Percentiles rank a stretch among this genome's conserved stretches.
Conservation (phyloP, 768 basidiomycete species). For the Boletus tomentosulus region DNA sequence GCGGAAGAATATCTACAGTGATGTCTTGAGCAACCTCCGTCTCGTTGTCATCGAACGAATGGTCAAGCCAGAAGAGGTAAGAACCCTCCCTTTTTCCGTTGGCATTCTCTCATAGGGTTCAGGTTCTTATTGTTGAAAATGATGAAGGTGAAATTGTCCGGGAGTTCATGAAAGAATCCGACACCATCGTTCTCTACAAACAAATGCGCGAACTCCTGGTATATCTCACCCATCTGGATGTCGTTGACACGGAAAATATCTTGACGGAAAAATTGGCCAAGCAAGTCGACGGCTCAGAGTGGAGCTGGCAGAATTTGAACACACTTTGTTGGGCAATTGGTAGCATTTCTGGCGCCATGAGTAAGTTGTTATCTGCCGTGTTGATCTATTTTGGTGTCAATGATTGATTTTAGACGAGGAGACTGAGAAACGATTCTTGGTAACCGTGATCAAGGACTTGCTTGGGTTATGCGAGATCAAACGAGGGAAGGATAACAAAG, state of each 20-base stretch:
- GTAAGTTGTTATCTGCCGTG: slow-evolving; percentile 44
- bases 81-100: slow-evolving; percentile 14
- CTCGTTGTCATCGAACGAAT: slow-evolving; percentile 97
- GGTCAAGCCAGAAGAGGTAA: slow-evolving; percentile 98
- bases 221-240: slow-evolving; percentile 96
- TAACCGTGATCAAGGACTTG: slow-evolving; percentile 98
- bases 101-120: slow-evolving; percentile 6
- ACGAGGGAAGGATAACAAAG: slow-evolving; percentile 99
- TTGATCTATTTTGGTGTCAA: neutral
- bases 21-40: slow-evolving; percentile 90
- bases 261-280: slow-evolving; percentile 95
- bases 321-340: slow-evolving; percentile 99
- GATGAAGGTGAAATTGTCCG: slow-evolving; percentile 99
- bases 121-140: slow-evolving; percentile 98
- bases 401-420: slow-evolving; percentile 71
- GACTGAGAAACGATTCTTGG: slow-evolving; percentile 97
- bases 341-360: slow-evolving; percentile 99
- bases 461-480: slow-evolving; percentile 98
- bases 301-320: slow-evolving; percentile 99
- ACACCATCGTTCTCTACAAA: slow-evolving; percentile 98
- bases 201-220: slow-evolving; percentile 97
- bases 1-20: slow-evolving; percentile 92
- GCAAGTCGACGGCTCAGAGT: slow-evolving; percentile 96
- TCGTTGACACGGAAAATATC: slow-evolving; percentile 93
- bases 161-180: slow-evolving; percentile 98